phyloP scores from a whole-genome alignment of 345 rosid species.

The Raphanus raphanistrum region DNA sequence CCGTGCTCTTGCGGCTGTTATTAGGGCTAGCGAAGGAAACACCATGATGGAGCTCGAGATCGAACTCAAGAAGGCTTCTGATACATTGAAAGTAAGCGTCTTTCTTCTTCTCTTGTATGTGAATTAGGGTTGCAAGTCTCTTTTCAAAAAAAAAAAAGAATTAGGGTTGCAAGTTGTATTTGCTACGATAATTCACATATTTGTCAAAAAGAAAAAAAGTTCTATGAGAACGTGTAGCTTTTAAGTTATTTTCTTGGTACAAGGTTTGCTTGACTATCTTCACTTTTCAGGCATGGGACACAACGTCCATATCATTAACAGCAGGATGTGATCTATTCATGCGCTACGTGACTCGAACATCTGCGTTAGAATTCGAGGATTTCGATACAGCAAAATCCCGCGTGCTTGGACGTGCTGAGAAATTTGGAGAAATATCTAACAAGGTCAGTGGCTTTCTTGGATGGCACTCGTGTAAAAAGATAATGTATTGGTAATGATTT shows the following conservation, averaged over 20 bases:
- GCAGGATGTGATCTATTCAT: slow-evolving; percentile 96
- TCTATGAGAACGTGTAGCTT: not conserved
- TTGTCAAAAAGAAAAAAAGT: no score
- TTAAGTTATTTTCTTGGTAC: slow-evolving; percentile 36
- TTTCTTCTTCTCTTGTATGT: no score
- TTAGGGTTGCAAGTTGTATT: no score
- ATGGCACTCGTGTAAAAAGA: not conserved
- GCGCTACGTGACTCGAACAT: slow-evolving; percentile 85
- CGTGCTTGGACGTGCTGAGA: slow-evolving; percentile 90
- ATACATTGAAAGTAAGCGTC: slow-evolving; percentile 44
- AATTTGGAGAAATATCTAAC: slow-evolving; percentile 88
- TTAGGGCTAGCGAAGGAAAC: slow-evolving; percentile 73
- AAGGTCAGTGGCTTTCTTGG: slow-evolving; percentile 48
- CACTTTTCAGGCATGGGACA: slow-evolving; percentile 52
- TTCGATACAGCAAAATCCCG: slow-evolving; percentile 88
- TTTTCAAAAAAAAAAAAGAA: no score
- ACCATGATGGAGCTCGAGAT: slow-evolving; percentile 99
- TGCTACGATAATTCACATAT: no score
- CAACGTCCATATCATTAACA: slow-evolving; percentile 85
- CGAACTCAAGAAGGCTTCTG: slow-evolving; percentile 89
- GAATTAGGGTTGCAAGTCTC: no score
- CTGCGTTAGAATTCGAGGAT: slow-evolving; percentile 86
- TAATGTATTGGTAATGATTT: slow-evolving; percentile 3
- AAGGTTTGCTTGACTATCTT: not conserved
- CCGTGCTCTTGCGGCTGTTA: slow-evolving; percentile 83